Evolutionary conservation across 768 basidiomycete species (phyloP).

Genomic region (Phlegmacium glaucopus): DNA sequence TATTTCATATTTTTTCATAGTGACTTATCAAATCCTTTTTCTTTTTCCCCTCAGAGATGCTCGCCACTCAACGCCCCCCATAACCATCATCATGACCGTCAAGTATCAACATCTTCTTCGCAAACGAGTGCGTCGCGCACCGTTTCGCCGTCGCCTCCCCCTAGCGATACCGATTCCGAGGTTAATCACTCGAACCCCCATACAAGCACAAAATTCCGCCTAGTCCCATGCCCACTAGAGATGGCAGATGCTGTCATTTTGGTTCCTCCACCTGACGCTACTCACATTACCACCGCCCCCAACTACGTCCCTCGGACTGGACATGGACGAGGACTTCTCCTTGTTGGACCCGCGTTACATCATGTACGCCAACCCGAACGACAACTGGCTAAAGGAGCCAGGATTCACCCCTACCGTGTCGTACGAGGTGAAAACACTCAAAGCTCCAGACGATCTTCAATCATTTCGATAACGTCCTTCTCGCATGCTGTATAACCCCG

Average conservation of each 20-base stretch:
- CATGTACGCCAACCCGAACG: constrained; percentile 39
- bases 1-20: background rate
- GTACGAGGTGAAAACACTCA: constrained; percentile 6
- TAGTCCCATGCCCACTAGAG: constrained; percentile 49
- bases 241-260: constrained; percentile 52
- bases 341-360: constrained; percentile 48
- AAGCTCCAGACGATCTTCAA: constrained; percentile 10
- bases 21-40: background rate
- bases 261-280: constrained; percentile 29
- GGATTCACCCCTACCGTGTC: constrained; percentile 51
- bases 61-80: constrained; percentile 13
- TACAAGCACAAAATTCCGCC: constrained; percentile 30
- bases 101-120: constrained; percentile 29
- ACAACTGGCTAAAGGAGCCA: constrained; percentile 41
- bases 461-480: constrained; percentile 13
- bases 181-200: constrained; percentile 9
- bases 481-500: background rate
- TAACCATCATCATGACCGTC: constrained; percentile 22
- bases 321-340: constrained; percentile 34
- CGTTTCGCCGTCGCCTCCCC: constrained; percentile 16
- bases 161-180: constrained; percentile 5
- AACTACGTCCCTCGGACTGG: constrained; percentile 13
- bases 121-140: constrained; percentile 12
- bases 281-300: background rate
- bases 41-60: background rate